These are phyloP conservation scores for Rubia yunnanensis DNA, from an alignment of 257 asterid species.

Conservation along the genomic window DNA sequence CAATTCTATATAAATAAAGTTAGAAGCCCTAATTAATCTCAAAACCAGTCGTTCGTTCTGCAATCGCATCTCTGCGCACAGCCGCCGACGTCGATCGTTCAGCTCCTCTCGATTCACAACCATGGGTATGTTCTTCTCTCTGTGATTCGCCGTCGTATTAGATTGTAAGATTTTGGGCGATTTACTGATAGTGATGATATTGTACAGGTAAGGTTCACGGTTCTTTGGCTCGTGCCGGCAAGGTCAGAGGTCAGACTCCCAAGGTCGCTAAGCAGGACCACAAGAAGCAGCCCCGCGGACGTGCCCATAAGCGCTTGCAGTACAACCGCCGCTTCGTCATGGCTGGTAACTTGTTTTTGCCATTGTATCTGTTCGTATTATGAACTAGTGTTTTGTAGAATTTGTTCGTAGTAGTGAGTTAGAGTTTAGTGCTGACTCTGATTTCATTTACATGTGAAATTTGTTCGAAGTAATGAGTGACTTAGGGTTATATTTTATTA, in stretches of 20 bases:
- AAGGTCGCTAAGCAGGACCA: slow-evolving; percentile 86
- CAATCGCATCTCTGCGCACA: not conserved
- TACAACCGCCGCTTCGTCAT: slow-evolving; percentile 94
- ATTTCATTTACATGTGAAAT: no score
- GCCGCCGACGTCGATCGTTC: not conserved
- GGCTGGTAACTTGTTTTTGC: slow-evolving; percentile 43
- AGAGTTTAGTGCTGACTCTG: not conserved
- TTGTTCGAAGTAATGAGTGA: no score
- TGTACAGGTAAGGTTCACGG: slow-evolving; percentile 89
- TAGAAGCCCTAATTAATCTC: not conserved
- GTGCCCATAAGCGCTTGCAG: slow-evolving; percentile 89
- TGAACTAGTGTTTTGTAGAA: not conserved
- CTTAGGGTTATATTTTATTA: not conserved
- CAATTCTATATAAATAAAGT: not conserved
- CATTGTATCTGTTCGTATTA: not conserved
- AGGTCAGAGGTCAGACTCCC: slow-evolving; percentile 92
- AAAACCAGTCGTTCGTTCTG: not conserved
- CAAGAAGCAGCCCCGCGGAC: slow-evolving; percentile 97
- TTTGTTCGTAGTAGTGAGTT: no score
- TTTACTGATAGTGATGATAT: not conserved
- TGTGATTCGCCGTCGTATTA: not conserved
- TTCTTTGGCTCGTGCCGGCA: slow-evolving; percentile 92
- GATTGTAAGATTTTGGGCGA: not conserved
- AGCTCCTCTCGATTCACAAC: not conserved
- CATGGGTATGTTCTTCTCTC: not conserved